A percentile compares a stretch with the other conserved stretches of the same genome.
These are phyloP conservation scores for Xylaria polymorpha DNA, from an alignment of 2,329 filamentous ascomycete species.

Conservation along the genomic window DNA sequence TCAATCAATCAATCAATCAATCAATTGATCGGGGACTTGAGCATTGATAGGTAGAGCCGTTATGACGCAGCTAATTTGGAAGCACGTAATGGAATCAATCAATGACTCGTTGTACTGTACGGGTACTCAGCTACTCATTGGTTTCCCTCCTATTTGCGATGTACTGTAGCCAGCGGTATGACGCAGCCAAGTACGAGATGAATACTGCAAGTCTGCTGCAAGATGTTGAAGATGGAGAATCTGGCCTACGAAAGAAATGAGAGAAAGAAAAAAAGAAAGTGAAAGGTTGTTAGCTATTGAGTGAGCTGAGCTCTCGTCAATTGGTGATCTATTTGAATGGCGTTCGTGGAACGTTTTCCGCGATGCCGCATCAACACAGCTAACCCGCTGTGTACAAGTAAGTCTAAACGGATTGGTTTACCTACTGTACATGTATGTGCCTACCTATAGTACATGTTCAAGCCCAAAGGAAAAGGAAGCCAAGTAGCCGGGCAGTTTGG, in stretches of 20 bases:
- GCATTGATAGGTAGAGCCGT: background rate
- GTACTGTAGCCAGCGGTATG: background rate
- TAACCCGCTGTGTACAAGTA: background rate
- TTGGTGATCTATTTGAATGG: background rate
- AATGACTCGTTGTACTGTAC: background rate
- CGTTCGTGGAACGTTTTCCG: background rate
- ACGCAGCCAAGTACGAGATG: background rate
- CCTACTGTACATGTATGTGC: too few relatives aligned
- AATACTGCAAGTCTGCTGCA: background rate
- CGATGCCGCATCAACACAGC: background rate
- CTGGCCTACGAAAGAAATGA: background rate
- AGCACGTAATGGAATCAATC: background rate
- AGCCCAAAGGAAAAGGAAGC: background rate
- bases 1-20: background rate
- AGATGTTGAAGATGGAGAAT: background rate
- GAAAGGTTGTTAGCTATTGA: background rate
- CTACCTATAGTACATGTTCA: background rate
- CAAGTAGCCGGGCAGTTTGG: background rate
- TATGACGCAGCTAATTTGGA: background rate
- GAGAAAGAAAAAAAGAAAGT: background rate
- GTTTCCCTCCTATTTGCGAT: background rate
- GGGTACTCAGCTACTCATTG: background rate
- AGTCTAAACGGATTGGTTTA: background rate
- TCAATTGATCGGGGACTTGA: background rate
- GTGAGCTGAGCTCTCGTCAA: background rate